Conservation (phyloP, 2,329 filamentous ascomycete genomes). For the Ophidiomyces ophidiicola region DNA sequence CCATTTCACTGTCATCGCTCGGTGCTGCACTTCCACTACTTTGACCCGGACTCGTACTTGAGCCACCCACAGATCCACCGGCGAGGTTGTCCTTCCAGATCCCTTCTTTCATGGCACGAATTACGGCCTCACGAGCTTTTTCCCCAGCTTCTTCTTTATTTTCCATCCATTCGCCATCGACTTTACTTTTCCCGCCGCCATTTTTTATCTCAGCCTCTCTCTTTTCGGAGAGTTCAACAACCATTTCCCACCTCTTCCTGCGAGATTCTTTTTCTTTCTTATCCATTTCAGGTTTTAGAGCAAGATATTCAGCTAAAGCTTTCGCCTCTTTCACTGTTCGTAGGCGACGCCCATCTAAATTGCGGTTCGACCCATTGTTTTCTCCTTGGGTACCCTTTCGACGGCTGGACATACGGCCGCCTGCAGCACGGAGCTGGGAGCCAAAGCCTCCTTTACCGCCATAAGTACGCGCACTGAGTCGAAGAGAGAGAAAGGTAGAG, state of each 20-base stretch:
- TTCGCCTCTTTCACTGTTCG: constrained; percentile 93
- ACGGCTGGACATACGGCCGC: constrained; percentile 93
- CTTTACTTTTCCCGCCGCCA: constrained; percentile 47
- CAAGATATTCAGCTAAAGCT: constrained; percentile 83
- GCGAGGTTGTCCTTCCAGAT: constrained; percentile 34
- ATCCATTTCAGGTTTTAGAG: constrained; percentile 95
- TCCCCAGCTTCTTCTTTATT: constrained; percentile 83
- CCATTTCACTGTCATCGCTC: constrained; percentile 29
- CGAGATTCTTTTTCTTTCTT: constrained; percentile 81
- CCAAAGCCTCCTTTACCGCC: constrained; percentile 98
- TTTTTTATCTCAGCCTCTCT: constrained; percentile 72
- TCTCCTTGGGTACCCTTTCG: constrained; percentile 77
- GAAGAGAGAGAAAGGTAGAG: constrained; percentile 67
- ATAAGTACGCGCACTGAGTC: constrained; percentile 63
- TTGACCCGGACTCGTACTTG: constrained; percentile 29
- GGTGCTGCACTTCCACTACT: constrained; percentile 21
- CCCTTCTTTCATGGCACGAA: constrained; percentile 57
- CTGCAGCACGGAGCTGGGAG: constrained; percentile 88
- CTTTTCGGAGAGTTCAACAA: constrained; percentile 72
- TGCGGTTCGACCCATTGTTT: constrained; percentile 80
- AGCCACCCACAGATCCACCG: constrained; percentile 25
- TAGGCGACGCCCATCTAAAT: constrained; percentile 78
- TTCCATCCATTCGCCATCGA: constrained; percentile 91
- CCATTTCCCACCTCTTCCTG: constrained; percentile 68
- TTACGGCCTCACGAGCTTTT: constrained; percentile 64